Evolutionary conservation across 1,284 basidiomycete genomes (phyloP).

Genomic region (Polyporus tsugae): DNA sequence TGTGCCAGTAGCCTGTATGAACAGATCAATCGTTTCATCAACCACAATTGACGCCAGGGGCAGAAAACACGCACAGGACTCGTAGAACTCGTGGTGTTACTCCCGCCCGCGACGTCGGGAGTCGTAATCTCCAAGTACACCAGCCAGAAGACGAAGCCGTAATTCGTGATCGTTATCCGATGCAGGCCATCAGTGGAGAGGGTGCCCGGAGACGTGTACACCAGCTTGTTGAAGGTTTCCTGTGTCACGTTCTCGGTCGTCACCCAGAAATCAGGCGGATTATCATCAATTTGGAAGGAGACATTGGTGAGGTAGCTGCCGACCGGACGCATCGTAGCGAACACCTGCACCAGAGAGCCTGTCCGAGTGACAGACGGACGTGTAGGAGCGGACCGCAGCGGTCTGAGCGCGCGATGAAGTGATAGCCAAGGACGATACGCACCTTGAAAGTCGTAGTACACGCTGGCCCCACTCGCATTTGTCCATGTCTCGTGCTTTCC

Average conservation of each 20-base stretch:
- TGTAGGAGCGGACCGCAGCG: background rate
- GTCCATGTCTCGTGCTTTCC: conserved; percentile 30
- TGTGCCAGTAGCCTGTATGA: background rate
- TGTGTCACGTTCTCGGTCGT: conserved; percentile 11
- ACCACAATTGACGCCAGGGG: background rate
- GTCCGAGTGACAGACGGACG: background rate
- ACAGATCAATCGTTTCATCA: background rate
- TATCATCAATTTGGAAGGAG: conserved; percentile 17
- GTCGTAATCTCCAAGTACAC: conserved; percentile 18
- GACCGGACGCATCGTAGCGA: conserved; percentile 14
- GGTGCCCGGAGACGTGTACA: conserved; percentile 15
- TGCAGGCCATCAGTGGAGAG: conserved; percentile 12
- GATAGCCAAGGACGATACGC: background rate
- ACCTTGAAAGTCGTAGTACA: conserved; percentile 30
- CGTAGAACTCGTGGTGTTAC: background rate
- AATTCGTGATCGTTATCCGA: conserved; percentile 20
- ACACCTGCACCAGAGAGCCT: conserved; percentile 16
- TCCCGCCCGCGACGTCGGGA: conserved; percentile 1
- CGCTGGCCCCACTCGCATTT: conserved; percentile 27
- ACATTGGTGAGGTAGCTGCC: conserved; percentile 22
- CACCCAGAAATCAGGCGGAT: conserved; percentile 8
- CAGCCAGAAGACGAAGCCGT: conserved; percentile 21
- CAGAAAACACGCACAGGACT: background rate
- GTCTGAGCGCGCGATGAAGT: background rate
- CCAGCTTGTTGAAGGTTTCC: conserved; percentile 17